These are phyloP conservation scores for Erythrobasidium hasegawianum DNA, from an alignment of 1,284 basidiomycete species.

Conservation along the genomic window DNA sequence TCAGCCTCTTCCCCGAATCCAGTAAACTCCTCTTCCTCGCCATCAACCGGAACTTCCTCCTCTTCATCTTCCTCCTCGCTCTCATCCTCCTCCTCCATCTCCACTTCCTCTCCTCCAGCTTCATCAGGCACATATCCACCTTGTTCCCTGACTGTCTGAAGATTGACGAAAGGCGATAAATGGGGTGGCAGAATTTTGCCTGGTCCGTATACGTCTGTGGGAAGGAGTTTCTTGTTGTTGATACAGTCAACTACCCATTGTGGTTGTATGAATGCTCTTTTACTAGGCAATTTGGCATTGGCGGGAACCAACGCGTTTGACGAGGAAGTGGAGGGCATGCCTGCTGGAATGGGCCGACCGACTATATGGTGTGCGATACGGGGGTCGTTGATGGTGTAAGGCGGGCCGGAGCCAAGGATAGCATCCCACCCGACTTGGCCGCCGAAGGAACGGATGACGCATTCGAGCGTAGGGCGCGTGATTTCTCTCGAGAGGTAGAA, in stretches of 20 bases:
- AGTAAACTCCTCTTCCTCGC: slow-evolving; percentile 42
- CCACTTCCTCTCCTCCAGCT: slow-evolving; percentile 52
- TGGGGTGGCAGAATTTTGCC: slow-evolving; percentile 89
- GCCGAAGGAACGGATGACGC: slow-evolving; percentile 86
- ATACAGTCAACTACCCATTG: slow-evolving; percentile 98
- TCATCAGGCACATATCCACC: slow-evolving; percentile 53
- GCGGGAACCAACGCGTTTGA: slow-evolving; percentile 11
- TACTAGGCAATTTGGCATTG: slow-evolving; percentile 54
- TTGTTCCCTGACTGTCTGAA: slow-evolving; percentile 55
- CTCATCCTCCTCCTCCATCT: slow-evolving; percentile 49
- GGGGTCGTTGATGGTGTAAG: slow-evolving; percentile 59
- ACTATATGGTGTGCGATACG: slow-evolving; percentile 94
- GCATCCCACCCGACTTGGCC: slow-evolving; percentile 72
- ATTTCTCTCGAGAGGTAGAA: slow-evolving; percentile 96
- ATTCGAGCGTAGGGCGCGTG: slow-evolving; percentile 88
- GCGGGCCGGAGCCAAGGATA: slow-evolving; percentile 77
- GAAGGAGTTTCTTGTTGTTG: slow-evolving; percentile 77
- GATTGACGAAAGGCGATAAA: slow-evolving; percentile 88
- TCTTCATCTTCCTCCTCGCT: slow-evolving; percentile 45
- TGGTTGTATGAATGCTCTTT: slow-evolving; percentile 87
- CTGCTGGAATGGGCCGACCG: slow-evolving; percentile 65
- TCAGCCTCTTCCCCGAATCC: slow-evolving; percentile 46
- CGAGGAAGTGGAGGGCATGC: slow-evolving; percentile 33
- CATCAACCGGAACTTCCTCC: slow-evolving; percentile 49
- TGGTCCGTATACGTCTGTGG: slow-evolving; percentile 81